These are phyloP conservation scores for Phaeophleospora eucalypticola DNA, from an alignment of 2,329 filamentous ascomycete genomes.

Conservation along the genomic window DNA sequence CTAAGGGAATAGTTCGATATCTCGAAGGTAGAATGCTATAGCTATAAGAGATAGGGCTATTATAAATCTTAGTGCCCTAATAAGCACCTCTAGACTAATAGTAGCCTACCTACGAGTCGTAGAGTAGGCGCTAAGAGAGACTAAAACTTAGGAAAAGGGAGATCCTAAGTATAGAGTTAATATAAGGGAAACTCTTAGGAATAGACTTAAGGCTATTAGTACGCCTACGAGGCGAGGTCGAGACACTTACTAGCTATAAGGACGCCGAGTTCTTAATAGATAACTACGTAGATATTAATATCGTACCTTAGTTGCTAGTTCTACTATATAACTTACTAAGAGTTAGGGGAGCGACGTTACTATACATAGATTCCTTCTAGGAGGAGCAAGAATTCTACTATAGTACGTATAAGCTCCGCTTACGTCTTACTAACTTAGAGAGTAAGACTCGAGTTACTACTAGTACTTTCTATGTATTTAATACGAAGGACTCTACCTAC, in stretches of 20 bases:
- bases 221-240: background rate
- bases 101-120: too few relatives aligned
- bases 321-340: background rate
- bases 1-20: too few relatives aligned
- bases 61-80: too few relatives aligned
- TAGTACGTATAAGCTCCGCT: background rate
- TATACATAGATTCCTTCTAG: background rate
- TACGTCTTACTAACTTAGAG: background rate
- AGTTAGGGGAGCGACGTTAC: background rate
- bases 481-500: background rate
- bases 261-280: background rate
- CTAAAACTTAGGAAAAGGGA: background rate
- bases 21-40: too few relatives aligned
- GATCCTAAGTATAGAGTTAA: background rate
- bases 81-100: too few relatives aligned
- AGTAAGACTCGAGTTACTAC: background rate
- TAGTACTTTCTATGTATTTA: background rate
- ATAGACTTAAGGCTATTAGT: background rate
- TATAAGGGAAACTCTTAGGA: background rate
- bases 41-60: too few relatives aligned
- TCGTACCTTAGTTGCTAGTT: background rate
- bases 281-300: background rate
- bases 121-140: too few relatives aligned
- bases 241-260: background rate
- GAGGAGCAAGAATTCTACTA: background rate